These are phyloP conservation scores for Ephemerocybe angulata DNA, from an alignment of 768 basidiomycete genomes.

Conservation along the genomic window DNA sequence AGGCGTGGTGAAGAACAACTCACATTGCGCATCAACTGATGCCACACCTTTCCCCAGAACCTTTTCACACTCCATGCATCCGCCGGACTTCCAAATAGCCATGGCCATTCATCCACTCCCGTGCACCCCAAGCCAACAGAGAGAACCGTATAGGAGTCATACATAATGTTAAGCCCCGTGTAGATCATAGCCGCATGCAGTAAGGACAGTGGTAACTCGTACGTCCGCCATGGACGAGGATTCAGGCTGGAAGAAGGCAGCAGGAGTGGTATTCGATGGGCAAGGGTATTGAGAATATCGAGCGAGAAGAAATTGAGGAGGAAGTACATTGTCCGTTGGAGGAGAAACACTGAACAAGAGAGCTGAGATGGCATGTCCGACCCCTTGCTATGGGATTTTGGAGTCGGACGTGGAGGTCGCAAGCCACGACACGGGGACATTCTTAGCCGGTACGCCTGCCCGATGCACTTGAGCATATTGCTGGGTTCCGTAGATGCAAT, in stretches of 20 bases:
- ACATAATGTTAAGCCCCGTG: neutral
- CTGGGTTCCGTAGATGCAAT: too few relatives aligned
- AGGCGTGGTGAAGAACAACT: neutral
- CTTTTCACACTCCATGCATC: neutral
- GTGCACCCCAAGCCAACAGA: neutral
- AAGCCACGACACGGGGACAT: too few relatives aligned
- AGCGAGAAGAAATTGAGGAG: neutral
- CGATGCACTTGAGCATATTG: too few relatives aligned
- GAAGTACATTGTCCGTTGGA: neutral
- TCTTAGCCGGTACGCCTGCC: too few relatives aligned
- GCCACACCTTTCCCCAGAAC: neutral
- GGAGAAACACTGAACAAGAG: neutral
- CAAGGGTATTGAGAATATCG: constrained; percentile 1
- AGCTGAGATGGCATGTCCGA: too few relatives aligned
- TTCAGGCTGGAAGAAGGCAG: neutral
- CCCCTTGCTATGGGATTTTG: too few relatives aligned
- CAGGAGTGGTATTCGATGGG: neutral
- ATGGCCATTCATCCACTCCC: neutral
- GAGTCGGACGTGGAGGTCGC: too few relatives aligned
- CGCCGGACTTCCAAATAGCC: neutral
- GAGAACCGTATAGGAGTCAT: neutral
- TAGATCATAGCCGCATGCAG: neutral
- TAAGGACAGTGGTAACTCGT: neutral
- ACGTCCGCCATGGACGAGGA: neutral
- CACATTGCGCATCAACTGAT: neutral